A percentile compares a stretch with the other conserved stretches of the same genome.
Conservation (phyloP, 2,329 filamentous ascomycete species). For the Podosphaera fusca region DNA sequence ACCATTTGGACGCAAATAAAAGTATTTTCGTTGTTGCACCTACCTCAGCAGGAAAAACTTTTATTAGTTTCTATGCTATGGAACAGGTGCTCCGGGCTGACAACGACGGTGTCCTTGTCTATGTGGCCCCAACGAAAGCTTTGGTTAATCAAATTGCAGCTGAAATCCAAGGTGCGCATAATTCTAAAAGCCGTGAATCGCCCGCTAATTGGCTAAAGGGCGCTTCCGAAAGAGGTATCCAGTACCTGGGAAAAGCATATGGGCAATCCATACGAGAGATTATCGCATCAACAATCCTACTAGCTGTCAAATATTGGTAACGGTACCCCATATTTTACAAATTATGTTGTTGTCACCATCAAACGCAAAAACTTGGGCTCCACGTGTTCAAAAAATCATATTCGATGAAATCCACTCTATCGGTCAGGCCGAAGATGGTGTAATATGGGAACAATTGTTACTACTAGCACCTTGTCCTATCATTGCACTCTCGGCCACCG, state of each 20-base stretch:
- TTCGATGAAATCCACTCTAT: constrained; percentile 71
- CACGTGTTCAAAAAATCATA: constrained; percentile 48
- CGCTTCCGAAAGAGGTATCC: constrained; percentile 42
- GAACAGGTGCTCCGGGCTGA: constrained; percentile 45
- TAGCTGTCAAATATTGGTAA: constrained; percentile 54
- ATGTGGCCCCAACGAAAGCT: constrained; percentile 62
- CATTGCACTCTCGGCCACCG: constrained; percentile 57
- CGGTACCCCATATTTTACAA: constrained; percentile 55
- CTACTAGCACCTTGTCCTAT: constrained; percentile 54
- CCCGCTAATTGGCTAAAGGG: constrained; percentile 6
- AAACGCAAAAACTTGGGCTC: constrained; percentile 44
- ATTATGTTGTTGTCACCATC: constrained; percentile 48
- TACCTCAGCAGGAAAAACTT: constrained; percentile 61
- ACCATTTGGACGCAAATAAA: constrained; percentile 45
- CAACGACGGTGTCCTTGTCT: constrained; percentile 50
- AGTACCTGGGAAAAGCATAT: constrained; percentile 41
- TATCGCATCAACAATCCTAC: constrained; percentile 50
- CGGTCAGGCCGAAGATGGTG: constrained; percentile 49
- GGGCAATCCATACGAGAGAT: constrained; percentile 58
- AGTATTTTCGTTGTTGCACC: constrained; percentile 57
- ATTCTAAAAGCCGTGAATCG: no score
- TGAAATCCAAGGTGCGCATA: constrained; percentile 37
- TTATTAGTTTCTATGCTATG: constrained; percentile 71
- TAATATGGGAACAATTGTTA: constrained; percentile 59
- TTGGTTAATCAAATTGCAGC: constrained; percentile 67